Base-by-base conservation (phyloP, 2,329 filamentous ascomycete genomes). In the Celoporthe dispersa region DNA sequence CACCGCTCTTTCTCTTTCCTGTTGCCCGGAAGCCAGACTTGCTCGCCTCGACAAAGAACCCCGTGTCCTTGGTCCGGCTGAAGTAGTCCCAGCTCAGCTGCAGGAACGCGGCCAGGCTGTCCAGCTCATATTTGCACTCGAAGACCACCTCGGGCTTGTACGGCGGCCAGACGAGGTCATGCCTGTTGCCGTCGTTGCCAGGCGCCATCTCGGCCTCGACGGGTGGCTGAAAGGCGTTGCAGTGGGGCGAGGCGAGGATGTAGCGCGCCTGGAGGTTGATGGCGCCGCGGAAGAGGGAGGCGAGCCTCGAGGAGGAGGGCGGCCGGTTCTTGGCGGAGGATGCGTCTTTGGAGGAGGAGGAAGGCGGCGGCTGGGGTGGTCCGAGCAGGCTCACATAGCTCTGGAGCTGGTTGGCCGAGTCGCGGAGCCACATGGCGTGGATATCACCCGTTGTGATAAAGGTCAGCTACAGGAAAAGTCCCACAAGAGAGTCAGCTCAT, bases 71-170 rank as follows among this genome's bases (percentile, higher is more conserved):
- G 0, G 92, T 94, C 71, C 87, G 85, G 33, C 86, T 84, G 79
- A 92, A 86, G 80, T 94, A 95, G 74, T 94, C 88, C 71, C 91
- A 91, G 1, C 87, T 87, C 3, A 94, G 83, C 25, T 90, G 87
- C 28, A 95, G 84, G 77, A 95, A 95, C 68, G 92, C 88, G 0
- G 92, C 92, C 2, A 95, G 85, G 7, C 91, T 93, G 80, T 95
- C 92, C 48, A 95, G 87, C 80, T 95, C 92, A 77, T 94, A 95
- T 78, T 94, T 95, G 84, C 92, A 95, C 79, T 94, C 92, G 75
- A 93, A 94, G 5, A 94, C 92, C 31, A 89, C 86, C 2, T 83
- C 86, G 2, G 84, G 84, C 73, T 91, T 90, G 73, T 92, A 91
- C 1, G 69, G 57, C 12, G 75, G 75, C 39, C 31, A 61, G 44